Base-by-base conservation (phyloP, 352 stramenopile species). In the Pythium apleroticum region DNA sequence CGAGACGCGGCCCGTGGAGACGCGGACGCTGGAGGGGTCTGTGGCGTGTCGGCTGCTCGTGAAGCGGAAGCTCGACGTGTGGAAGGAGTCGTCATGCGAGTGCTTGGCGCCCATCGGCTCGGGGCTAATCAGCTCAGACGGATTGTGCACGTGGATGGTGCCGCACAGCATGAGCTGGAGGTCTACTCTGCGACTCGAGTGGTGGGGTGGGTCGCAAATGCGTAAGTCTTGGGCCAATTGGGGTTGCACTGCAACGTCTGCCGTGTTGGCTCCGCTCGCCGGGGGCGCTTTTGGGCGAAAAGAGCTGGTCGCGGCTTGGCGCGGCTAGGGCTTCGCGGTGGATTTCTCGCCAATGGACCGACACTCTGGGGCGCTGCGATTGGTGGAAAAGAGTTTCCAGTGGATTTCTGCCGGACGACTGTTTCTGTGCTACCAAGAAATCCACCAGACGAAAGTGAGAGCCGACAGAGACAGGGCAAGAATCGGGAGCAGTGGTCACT, bases 361-460 rank as follows among this genome's bases (percentile, higher is more conserved):
- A 49, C 61, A 63, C 46, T 62, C 46, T 52, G 31, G 1, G 1
- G n/a, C 2, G 3, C 12, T 9, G 7, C 24, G 46, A 69, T 69
- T 69, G 63, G 63, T 19, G 41, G 37, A 64, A 69, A 60, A n/a
- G 11, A 12, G 7, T 2, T 35, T 17, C 31, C 31, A 52, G 55
- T 69, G 63, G 63, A 69, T 69, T 69, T 69, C 55, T 69, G 43
- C 43, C 46, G 39, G 41, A 41, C 49, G 60, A 66, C 60, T 66
- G 60, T 60, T 60, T 66, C 52, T 66, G 52, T 48, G 52, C 60
- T 22, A 55, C 57, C n/a, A 37, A 66, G 52, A 66, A 66, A 66
- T 66, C 60, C 60, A 66, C 60, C 60, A 66, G 52, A 24, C 17
- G 11, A 61, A 61, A 43, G 33, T 53, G 52, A 61, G 33, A 57